Evolutionary conservation across 75 land plant species (phyloP).

Genomic region (Selaginella tamariscina): DNA sequence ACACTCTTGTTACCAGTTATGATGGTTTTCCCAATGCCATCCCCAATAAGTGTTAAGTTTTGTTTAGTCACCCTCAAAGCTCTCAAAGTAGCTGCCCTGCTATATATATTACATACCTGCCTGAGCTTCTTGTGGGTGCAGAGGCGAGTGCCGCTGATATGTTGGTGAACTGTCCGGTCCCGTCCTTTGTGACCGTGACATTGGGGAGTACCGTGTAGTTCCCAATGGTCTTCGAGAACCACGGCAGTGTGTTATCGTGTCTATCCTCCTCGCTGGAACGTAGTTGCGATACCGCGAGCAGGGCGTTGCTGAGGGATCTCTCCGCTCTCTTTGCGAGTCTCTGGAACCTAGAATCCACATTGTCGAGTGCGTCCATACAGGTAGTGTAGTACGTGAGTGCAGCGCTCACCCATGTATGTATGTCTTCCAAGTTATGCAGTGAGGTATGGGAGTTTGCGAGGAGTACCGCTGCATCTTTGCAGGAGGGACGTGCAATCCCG

Average conservation of each 20-base stretch:
- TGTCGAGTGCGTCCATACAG: background rate
- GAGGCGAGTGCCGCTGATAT: background rate
- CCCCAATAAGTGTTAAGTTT: background rate
- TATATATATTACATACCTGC: slow-evolving; percentile 2
- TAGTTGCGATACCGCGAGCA: background rate
- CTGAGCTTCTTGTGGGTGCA: background rate
- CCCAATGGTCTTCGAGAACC: background rate
- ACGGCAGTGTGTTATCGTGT: background rate
- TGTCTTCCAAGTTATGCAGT: background rate
- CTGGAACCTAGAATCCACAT: background rate
- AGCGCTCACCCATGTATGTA: slow-evolving; percentile 7
- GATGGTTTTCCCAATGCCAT: slow-evolving; percentile 13
- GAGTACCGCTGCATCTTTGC: background rate
- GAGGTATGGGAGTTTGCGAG: background rate
- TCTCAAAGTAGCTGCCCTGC: slow-evolving; percentile 5
- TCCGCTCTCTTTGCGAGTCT: background rate
- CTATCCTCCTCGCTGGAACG: background rate
- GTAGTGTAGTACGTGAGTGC: slow-evolving; percentile 2
- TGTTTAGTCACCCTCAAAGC: background rate
- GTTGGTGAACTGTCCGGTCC: background rate
- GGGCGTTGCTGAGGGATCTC: background rate
- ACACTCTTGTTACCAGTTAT: slow-evolving; percentile 7
- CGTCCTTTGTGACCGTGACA: slow-evolving; percentile 1
- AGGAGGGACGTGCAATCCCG: slow-evolving; percentile 1
- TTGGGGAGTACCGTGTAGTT: background rate